Base-by-base conservation (phyloP, 2,329 filamentous ascomycete species). In the Cladosporium sp. region DNA sequence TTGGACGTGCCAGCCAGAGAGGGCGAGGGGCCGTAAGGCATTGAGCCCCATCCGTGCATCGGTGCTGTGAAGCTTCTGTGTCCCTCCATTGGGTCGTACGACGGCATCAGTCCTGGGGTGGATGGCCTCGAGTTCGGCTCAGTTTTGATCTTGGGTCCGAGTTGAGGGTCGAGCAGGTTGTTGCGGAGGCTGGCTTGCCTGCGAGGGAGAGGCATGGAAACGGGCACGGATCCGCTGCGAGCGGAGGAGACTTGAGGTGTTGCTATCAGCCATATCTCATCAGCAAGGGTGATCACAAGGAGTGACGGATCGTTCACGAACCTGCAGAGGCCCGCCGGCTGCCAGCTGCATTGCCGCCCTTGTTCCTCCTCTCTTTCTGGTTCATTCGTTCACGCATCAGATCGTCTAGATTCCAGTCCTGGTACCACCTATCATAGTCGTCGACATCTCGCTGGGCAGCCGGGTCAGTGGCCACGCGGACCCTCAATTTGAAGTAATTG, bases 391-490 rank as follows among this genome's bases (percentile, higher is more conserved):
- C 89, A 4, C 91, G 88, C 71, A 97, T 86, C 65, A 96, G 81
- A 58, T 83, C 82, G 67, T 91, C 88, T 64, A 97, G 86, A 34
- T 86, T 85, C 78, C 93, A 86, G 30, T 84, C 80, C 18, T 84
- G 82, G 74, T 93, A 96, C 94, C 94, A 97, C 39, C 81, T 79
- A 64, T 96, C 88, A 74, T 92, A 97, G 53, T 84, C 80, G 39
- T 87, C 83, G 53, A 96, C 82, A 34, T 85, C 77, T 13, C 84
- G 76, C 26, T 84, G 83, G n/a, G 90, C 88, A n/a, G 80, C 80
- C 5, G 67, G 60, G n/a, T 83, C 77, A 54, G 86, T 83, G 63
- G 87, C 85, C 64, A 89, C 86, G 65, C 86, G 87, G 70, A 97
- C 86, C 72, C 92, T 89, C 61, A 92, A 84, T 73, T 92, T 92